A percentile compares a stretch with the other conserved stretches of the same genome.
Evolutionary conservation across 1,284 basidiomycete genomes (phyloP).

Genomic region (Ceratobasidium sp.): DNA sequence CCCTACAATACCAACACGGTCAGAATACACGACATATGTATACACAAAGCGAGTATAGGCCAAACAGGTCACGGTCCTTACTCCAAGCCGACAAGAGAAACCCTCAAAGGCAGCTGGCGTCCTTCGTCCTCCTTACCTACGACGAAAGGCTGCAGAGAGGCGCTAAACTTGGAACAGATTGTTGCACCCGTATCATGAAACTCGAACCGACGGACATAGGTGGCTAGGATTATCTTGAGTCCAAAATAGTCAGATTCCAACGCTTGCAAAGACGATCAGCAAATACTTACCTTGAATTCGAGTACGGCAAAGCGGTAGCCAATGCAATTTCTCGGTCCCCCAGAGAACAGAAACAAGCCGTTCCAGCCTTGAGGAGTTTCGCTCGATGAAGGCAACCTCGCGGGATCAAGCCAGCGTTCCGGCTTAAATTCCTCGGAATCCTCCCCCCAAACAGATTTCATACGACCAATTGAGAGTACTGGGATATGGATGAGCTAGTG

Average conservation of each 20-base stretch:
- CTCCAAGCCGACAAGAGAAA: slow-evolving; percentile 1
- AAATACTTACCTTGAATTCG: slow-evolving; percentile 44
- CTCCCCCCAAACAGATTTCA: slow-evolving; percentile 53
- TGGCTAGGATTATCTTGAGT: slow-evolving; percentile 38
- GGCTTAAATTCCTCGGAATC: slow-evolving; percentile 54
- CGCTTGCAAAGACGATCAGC: not conserved
- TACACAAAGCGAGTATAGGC: too few relatives aligned
- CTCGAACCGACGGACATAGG: slow-evolving; percentile 46
- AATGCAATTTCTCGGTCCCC: slow-evolving; percentile 46
- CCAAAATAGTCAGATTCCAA: not conserved
- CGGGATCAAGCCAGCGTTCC: slow-evolving; percentile 46
- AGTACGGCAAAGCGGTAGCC: slow-evolving; percentile 46
- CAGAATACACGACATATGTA: too few relatives aligned
- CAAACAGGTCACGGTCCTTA: not conserved
- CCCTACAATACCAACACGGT: too few relatives aligned
- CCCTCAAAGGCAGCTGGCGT: slow-evolving; percentile 40
- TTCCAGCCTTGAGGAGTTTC: slow-evolving; percentile 46
- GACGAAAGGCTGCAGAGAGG: slow-evolving; percentile 45
- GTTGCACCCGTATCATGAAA: slow-evolving; percentile 40
- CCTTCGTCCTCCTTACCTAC: slow-evolving; percentile 41
- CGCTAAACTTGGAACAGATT: slow-evolving; percentile 38
- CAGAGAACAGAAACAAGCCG: slow-evolving; percentile 44
- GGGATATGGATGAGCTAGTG: slow-evolving; percentile 52
- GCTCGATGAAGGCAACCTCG: slow-evolving; percentile 23
- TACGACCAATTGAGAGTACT: slow-evolving; percentile 51